phyloP scores from a whole-genome alignment of 1,284 basidiomycete genomes.

The Cryptococcus sp. region DNA sequence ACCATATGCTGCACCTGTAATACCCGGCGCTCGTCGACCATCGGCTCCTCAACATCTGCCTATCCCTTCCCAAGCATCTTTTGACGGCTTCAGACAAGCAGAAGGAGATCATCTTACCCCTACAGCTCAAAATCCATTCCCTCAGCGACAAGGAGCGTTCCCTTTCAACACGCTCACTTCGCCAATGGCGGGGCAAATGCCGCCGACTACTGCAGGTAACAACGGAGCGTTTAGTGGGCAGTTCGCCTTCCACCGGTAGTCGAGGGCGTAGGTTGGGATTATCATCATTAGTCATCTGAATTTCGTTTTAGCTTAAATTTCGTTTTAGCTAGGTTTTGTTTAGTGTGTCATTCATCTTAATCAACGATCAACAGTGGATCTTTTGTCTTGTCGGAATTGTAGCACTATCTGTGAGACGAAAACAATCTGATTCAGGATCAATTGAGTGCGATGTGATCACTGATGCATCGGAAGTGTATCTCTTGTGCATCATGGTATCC shows the following conservation, averaged over 20 bases:
- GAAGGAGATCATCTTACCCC: slow-evolving; percentile 36
- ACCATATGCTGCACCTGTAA: background rate
- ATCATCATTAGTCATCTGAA: too few relatives aligned
- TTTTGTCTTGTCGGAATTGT: too few relatives aligned
- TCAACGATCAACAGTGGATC: too few relatives aligned
- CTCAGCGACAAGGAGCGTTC: slow-evolving; percentile 10
- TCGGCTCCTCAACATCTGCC: slow-evolving; percentile 33
- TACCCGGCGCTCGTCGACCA: slow-evolving; percentile 13
- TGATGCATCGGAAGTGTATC: too few relatives aligned
- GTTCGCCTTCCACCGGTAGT: slow-evolving; percentile 19
- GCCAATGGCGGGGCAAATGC: slow-evolving; percentile 11
- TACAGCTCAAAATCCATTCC: slow-evolving; percentile 34
- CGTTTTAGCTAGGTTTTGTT: too few relatives aligned
- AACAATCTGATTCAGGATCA: background rate
- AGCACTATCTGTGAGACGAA: too few relatives aligned
- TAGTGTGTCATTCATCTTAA: too few relatives aligned
- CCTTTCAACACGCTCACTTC: slow-evolving; percentile 18
- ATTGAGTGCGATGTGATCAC: too few relatives aligned
- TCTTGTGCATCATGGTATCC: too few relatives aligned
- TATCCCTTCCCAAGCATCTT: slow-evolving; percentile 17
- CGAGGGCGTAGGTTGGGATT: too few relatives aligned
- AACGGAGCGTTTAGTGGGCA: slow-evolving; percentile 3
- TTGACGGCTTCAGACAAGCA: slow-evolving; percentile 21
- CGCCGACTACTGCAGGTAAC: slow-evolving; percentile 1
- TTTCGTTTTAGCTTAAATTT: too few relatives aligned